A percentile compares a stretch with the other conserved stretches of the same genome.
phyloP scores from a whole-genome alignment of 345 rosid genomes.

The Lepidium africanum region DNA sequence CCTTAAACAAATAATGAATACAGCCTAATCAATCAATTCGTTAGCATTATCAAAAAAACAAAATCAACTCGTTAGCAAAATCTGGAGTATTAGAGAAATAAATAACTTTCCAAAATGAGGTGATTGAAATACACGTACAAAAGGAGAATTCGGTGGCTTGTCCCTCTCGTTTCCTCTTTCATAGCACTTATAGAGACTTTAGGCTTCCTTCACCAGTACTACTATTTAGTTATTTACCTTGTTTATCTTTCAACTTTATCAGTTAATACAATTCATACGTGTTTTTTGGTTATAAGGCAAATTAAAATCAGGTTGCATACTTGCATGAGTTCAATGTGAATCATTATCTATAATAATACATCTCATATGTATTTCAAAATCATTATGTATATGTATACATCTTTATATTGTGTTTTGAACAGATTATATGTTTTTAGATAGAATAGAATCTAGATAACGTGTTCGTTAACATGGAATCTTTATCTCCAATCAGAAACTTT shows the following conservation, averaged over 20 bases:
- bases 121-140: neutral
- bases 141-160: neutral
- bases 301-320: neutral
- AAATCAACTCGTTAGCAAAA: neutral
- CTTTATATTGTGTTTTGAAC: neutral
- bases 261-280: neutral
- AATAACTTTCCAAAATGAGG: neutral
- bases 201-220: neutral
- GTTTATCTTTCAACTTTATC: neutral
- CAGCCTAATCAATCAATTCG: neutral
- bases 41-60: no score
- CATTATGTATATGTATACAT: neutral
- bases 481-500: slow-evolving; percentile 19
- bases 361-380: neutral
- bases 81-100: neutral
- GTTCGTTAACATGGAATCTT: slow-evolving; percentile 20
- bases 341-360: neutral
- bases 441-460: slow-evolving; percentile 18
- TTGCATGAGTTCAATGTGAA: neutral
- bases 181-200: neutral
- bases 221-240: neutral
- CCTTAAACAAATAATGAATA: neutral
- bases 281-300: neutral
- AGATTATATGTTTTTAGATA: neutral
- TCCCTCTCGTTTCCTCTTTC: neutral